Percentiles rank a stretch among this genome's conserved stretches.
Conservation (phyloP, 306 rosid species). For the Cicer pinnatifidum region DNA sequence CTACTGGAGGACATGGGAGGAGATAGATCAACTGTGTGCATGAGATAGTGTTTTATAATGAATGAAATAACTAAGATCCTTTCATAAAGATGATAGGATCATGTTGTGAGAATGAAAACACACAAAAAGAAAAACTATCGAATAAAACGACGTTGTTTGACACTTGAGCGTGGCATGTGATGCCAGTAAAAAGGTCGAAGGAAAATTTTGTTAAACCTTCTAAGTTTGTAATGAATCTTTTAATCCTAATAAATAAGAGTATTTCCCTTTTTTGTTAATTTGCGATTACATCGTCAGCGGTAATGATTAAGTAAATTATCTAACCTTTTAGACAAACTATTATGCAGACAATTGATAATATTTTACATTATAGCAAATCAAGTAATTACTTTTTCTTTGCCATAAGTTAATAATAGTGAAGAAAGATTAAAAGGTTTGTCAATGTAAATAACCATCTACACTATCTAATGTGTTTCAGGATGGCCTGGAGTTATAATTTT, state of each 20-base stretch:
- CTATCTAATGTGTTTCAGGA: no score
- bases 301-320: not conserved
- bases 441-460: not conserved
- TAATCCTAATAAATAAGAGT: conserved; percentile 18
- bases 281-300: not conserved
- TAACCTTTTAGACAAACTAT: not conserved
- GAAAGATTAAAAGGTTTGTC: not conserved
- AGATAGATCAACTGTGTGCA: conserved; percentile 29
- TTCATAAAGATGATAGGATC: not conserved
- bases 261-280: not conserved
- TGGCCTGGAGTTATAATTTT: no score
- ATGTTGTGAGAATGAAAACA: conserved; percentile 5
- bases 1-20: conserved; percentile 31
- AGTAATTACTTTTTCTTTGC: not conserved
- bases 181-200: not conserved
- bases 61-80: not conserved
- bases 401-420: not conserved
- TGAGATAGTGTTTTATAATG: not conserved
- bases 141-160: not conserved
- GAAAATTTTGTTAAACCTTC: conserved; percentile 24
- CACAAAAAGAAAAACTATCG: not conserved
- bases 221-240: conserved; percentile 37
- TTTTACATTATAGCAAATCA: not conserved
- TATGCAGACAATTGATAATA: not conserved
- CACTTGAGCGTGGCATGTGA: not conserved